phyloP scores from a whole-genome alignment of 2,329 filamentous ascomycete species.

The Fusarium mangiferae region DNA sequence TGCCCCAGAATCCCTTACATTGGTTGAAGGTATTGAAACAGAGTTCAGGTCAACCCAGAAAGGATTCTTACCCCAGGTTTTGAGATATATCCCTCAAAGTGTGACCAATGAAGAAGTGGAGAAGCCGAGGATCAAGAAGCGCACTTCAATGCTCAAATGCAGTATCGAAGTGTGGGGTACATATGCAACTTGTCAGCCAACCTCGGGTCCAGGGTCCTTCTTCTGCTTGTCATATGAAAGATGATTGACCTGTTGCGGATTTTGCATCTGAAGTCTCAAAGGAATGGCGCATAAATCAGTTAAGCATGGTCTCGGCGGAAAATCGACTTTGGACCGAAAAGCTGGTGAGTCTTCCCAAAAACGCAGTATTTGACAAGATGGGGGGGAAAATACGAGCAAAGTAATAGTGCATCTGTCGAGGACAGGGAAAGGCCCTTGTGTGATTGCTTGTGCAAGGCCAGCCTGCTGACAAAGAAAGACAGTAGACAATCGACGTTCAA shows the following conservation, averaged over 20 bases:
- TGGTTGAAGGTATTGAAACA: background rate
- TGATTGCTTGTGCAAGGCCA: too few relatives aligned
- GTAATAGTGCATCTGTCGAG: too few relatives aligned
- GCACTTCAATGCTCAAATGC: background rate
- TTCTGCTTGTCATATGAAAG: background rate
- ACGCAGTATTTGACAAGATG: too few relatives aligned
- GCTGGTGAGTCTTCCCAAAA: too few relatives aligned
- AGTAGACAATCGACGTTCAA: too few relatives aligned
- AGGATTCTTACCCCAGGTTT: background rate
- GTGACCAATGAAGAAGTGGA: background rate
- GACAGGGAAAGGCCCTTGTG: too few relatives aligned
- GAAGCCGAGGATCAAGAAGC: background rate
- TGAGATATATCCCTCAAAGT: background rate
- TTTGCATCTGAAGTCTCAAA: background rate
- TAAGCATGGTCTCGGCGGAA: too few relatives aligned
- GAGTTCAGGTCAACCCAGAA: background rate
- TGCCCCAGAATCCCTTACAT: background rate
- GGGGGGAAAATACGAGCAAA: too few relatives aligned
- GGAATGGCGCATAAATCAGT: fast-evolving
- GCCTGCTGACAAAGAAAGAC: too few relatives aligned
- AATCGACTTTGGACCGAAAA: too few relatives aligned
- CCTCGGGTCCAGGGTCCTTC: background rate
- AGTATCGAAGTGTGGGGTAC: background rate
- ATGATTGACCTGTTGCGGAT: background rate
- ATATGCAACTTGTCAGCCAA: background rate